These are phyloP conservation scores for Russula emetica DNA, from an alignment of 768 basidiomycete species.

Conservation along the genomic window DNA sequence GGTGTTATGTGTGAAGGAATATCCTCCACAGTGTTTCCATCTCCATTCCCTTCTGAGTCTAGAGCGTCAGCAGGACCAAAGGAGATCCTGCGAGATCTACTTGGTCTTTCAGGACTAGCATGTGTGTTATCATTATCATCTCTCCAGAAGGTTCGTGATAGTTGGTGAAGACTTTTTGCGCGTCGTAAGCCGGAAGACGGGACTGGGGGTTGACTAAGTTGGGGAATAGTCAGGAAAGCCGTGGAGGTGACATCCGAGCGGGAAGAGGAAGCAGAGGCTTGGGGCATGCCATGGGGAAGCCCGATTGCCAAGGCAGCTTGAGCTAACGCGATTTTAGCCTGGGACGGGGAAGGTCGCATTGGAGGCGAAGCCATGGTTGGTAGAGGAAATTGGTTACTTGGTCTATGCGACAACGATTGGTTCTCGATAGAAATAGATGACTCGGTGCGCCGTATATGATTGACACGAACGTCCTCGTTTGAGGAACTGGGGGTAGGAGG, in stretches of 20 bases:
- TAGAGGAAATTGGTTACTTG: constrained; percentile 2
- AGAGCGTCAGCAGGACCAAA: constrained; percentile 44
- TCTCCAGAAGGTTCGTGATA: constrained; percentile 29
- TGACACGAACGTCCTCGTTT: constrained; percentile 18
- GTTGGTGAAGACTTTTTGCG: constrained; percentile 51
- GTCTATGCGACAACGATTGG: not conserved
- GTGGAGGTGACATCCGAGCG: constrained; percentile 48
- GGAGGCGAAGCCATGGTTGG: not conserved
- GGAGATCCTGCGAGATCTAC: constrained; percentile 56
- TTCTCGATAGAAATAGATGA: constrained; percentile 1
- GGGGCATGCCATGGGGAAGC: constrained; percentile 50
- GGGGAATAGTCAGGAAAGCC: constrained; percentile 39
- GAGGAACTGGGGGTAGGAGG: constrained; percentile 35
- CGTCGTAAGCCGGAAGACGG: constrained; percentile 38
- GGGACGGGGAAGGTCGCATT: constrained; percentile 28
- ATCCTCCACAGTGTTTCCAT: constrained; percentile 41
- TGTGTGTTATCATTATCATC: constrained; percentile 28
- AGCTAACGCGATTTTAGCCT: constrained; percentile 42
- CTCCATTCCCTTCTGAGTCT: constrained; percentile 41
- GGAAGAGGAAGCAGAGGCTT: constrained; percentile 39
- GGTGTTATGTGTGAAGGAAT: constrained; percentile 28
- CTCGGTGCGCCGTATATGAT: constrained; percentile 6
- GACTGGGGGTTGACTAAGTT: constrained; percentile 24
- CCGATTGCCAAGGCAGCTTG: constrained; percentile 58
- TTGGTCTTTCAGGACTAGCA: constrained; percentile 32